phyloP scores from a whole-genome alignment of 1,139 yeast genomes.

The Blastobotrys raffinosifermentans region DNA sequence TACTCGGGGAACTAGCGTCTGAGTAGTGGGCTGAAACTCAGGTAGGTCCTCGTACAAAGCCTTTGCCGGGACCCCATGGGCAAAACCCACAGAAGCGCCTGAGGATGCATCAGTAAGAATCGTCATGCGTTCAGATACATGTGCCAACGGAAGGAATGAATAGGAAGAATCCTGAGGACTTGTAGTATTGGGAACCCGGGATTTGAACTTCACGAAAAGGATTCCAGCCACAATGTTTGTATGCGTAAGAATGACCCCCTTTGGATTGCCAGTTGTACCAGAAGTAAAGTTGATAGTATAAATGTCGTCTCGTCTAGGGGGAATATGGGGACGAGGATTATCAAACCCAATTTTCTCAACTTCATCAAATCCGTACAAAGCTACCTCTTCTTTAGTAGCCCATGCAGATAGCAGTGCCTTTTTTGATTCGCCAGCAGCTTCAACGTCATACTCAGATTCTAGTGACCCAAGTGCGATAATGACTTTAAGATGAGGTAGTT shows the following conservation, averaged over 20 bases:
- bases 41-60: constrained; percentile 60
- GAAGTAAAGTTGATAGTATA: constrained; percentile 98
- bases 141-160: constrained; percentile 92
- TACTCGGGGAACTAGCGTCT: constrained; percentile 38
- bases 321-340: constrained; percentile 37
- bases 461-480: constrained; percentile 58
- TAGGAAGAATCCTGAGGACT: constrained; percentile 59
- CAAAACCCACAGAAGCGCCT: constrained; percentile 79
- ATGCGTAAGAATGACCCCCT: constrained; percentile 88
- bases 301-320: constrained; percentile 65
- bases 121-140: constrained; percentile 86
- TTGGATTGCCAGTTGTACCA: constrained; percentile 96
- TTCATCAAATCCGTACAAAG: constrained; percentile 60
- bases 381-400: constrained; percentile 55
- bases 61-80: constrained; percentile 81
- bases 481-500: constrained; percentile 60
- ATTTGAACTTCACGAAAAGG: constrained; percentile 44
- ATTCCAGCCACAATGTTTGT: constrained; percentile 74
- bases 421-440: constrained; percentile 55
- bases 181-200: constrained; percentile 39
- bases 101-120: constrained; percentile 76
- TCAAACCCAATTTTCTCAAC: constrained; percentile 57
- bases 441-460: constrained; percentile 50
- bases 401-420: constrained; percentile 58
- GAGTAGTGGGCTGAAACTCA: constrained; percentile 71